Conservation (phyloP, 208 protist species). For the Trichomonas tenax region DNA sequence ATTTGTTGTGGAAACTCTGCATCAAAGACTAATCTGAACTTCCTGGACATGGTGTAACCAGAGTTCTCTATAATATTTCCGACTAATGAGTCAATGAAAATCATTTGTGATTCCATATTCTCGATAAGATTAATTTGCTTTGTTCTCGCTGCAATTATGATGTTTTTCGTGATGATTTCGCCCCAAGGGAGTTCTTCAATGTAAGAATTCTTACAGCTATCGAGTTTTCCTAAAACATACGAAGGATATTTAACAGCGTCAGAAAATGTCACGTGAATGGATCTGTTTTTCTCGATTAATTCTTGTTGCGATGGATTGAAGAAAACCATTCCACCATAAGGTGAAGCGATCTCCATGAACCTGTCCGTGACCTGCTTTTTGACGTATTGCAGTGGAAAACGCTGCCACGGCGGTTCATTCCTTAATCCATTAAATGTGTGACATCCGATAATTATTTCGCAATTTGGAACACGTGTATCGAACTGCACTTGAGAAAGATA, state of each 20-base stretch:
- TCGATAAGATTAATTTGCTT: neutral
- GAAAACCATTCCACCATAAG: neutral
- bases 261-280: neutral
- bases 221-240: neutral
- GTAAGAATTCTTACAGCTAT: neutral
- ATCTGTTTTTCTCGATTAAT: neutral
- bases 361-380: neutral
- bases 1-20: neutral
- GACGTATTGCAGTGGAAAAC: neutral
- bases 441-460: neutral
- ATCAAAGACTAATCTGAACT: neutral
- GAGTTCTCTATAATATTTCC: neutral
- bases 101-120: neutral
- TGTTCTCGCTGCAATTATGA: neutral
- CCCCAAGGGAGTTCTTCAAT: neutral
- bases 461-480: neutral
- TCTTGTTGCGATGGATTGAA: neutral
- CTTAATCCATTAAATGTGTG: neutral
- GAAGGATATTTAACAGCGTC: neutral
- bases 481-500: neutral
- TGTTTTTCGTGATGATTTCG: neutral
- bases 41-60: neutral
- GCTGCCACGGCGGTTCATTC: neutral
- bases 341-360: neutral
- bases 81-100: neutral